These are phyloP conservation scores for Arthrobotrys sinensis DNA, from an alignment of 2,329 filamentous ascomycete genomes.

Conservation along the genomic window DNA sequence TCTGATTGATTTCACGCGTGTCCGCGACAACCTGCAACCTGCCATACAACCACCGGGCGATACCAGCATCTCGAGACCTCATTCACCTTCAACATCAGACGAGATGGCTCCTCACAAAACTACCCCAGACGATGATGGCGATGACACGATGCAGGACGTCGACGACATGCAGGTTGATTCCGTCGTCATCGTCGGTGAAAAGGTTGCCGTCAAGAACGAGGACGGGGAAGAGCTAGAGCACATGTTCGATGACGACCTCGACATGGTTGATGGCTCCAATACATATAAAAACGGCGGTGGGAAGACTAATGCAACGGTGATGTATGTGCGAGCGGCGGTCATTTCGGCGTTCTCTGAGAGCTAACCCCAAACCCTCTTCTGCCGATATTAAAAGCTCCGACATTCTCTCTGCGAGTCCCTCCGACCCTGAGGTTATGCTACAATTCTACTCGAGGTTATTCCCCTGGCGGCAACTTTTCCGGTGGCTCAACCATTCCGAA, in stretches of 20 bases:
- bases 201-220: slow-evolving; percentile 19
- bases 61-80: too few species aligned
- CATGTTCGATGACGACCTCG: slow-evolving; percentile 45
- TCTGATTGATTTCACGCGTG: slow-evolving; percentile 47
- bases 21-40: slow-evolving; percentile 7
- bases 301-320: slow-evolving; percentile 1
- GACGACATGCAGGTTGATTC: slow-evolving; percentile 50
- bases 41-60: neutral
- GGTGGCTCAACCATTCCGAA: slow-evolving; percentile 96
- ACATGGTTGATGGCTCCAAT: slow-evolving; percentile 42
- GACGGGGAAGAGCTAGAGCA: slow-evolving; percentile 28
- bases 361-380: neutral
- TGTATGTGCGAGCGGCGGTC: slow-evolving; percentile 38
- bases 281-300: slow-evolving; percentile 21
- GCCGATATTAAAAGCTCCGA: slow-evolving; percentile 24
- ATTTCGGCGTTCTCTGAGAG: neutral
- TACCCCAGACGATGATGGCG: slow-evolving; percentile 27
- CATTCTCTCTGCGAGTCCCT: slow-evolving; percentile 66
- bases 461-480: slow-evolving; percentile 93
- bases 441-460: slow-evolving; percentile 97
- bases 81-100: slow-evolving; percentile 1
- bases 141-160: slow-evolving; percentile 48
- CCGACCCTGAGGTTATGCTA: slow-evolving; percentile 87
- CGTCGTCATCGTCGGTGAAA: neutral
- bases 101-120: slow-evolving; percentile 41